Evolutionary conservation across 495 filamentous ascomycete species (phyloP), one percentile per base, ranked within the genome.

Genomic region (Trichoderma gamsii): DNA sequence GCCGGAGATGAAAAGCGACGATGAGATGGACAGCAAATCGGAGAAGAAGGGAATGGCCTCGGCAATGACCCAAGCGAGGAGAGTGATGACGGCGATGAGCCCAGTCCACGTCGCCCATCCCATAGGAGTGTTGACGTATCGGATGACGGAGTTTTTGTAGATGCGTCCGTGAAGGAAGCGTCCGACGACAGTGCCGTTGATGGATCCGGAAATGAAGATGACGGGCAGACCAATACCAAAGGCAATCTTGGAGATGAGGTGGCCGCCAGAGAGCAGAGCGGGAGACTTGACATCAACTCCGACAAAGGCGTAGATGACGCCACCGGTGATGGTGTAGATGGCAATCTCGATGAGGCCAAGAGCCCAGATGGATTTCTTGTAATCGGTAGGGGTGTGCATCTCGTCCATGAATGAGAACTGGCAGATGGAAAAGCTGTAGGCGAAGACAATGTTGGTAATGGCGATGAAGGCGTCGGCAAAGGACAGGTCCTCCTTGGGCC

Each of bases 171-270:
- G 89, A 69, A 93, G 80, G 72, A 89, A 91, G 69, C 89, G 89
- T 59, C 71, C 69, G 69, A 83, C 71, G 32, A 87, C 85, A 1
- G 81, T 82, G 41, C 82, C 84, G 78, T 87, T 87, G 79, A 88
- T 88, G 66, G 82, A 84, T 15, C 86, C 86, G 29, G 83, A 85
- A 82, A 75, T 90, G 76, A 91, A 88, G 74, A 93, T 89, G 44
- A 93, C 90, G 66, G 92, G 92, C 18, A 92, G 81, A 41, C 91
- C 91, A 69, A 96, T 81, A 21, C 91, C 92, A 72, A 90, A 96
- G 3, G 90, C 89, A 46, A 93, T 76, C 76, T 91, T 92, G 68
- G 85, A 83, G 18, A 93, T 74, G 0, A 85, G 35, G 1, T 79
- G 77, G 13, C 85, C 82, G 11, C 89, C 86, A 0, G 88, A 88